These are phyloP conservation scores for Boletus calvinii DNA, from an alignment of 1,284 basidiomycete genomes.

Conservation along the genomic window DNA sequence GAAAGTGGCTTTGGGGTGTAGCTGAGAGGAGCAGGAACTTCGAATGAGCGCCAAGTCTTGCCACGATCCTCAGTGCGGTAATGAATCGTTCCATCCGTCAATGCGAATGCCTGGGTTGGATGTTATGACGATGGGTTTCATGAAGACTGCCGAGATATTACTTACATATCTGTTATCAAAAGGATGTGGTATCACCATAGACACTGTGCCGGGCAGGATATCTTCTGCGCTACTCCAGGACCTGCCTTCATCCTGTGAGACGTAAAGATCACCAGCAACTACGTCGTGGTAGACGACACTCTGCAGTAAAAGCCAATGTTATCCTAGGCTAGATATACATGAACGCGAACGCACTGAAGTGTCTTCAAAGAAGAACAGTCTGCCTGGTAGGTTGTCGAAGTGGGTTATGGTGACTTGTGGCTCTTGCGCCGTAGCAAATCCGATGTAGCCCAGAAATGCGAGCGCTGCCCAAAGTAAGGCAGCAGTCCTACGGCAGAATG, in stretches of 20 bases:
- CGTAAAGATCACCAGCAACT: slow-evolving; percentile 63
- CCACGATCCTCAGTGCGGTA: slow-evolving; percentile 87
- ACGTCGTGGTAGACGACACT: slow-evolving; percentile 83
- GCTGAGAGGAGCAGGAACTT: slow-evolving; percentile 63
- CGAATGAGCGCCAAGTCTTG: slow-evolving; percentile 79
- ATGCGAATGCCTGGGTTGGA: slow-evolving; percentile 70
- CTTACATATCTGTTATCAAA: slow-evolving; percentile 74
- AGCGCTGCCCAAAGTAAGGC: slow-evolving; percentile 35
- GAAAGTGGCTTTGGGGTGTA: slow-evolving; percentile 64
- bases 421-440: slow-evolving; percentile 37
- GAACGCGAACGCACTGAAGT: slow-evolving; percentile 56
- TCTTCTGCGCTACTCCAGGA: slow-evolving; percentile 65
- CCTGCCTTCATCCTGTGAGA: slow-evolving; percentile 91
- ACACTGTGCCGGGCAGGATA: slow-evolving; percentile 62
- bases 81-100: slow-evolving; percentile 71
- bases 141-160: slow-evolving; percentile 15
- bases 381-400: slow-evolving; percentile 76
- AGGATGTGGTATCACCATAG: slow-evolving; percentile 85
- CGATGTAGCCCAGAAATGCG: slow-evolving; percentile 27
- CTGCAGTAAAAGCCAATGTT: slow-evolving; percentile 38
- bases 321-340: neutral
- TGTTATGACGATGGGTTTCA: neutral
- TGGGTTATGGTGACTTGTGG: slow-evolving; percentile 44
- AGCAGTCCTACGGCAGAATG: slow-evolving; percentile 36
- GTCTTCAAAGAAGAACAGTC: slow-evolving; percentile 92